phyloP scores from a whole-genome alignment of 495 filamentous ascomycete genomes.

The Durotheca rogersii region DNA sequence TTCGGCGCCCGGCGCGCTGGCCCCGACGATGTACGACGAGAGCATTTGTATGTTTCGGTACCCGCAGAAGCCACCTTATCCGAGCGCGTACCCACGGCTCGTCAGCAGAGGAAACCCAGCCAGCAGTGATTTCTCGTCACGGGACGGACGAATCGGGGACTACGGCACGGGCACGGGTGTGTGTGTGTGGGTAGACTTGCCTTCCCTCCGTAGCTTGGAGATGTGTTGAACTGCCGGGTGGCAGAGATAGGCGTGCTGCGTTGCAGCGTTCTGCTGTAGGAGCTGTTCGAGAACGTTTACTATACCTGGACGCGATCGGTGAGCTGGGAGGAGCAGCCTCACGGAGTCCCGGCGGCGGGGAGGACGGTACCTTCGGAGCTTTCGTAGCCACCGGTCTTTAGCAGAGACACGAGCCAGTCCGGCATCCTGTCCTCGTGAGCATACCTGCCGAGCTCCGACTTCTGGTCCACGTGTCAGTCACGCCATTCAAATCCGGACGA shows the following conservation, averaged over 20 bases:
- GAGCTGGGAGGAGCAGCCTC: slow-evolving; percentile 22
- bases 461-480: slow-evolving; percentile 20
- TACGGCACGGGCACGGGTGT: too few species aligned
- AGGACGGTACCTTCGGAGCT: slow-evolving; percentile 55
- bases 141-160: background rate
- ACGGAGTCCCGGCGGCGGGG: background rate
- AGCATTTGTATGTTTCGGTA: slow-evolving; percentile 98
- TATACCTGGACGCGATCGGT: slow-evolving; percentile 52
- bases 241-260: slow-evolving; percentile 76
- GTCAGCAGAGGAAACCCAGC: background rate
- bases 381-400: slow-evolving; percentile 63
- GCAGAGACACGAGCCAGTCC: slow-evolving; percentile 65
- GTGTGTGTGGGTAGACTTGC: slow-evolving; percentile 29
- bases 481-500: slow-evolving; percentile 1
- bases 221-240: slow-evolving; percentile 75
- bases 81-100: background rate
- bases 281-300: slow-evolving; percentile 72
- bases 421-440: slow-evolving; percentile 91
- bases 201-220: slow-evolving; percentile 74
- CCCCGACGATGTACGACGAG: slow-evolving; percentile 69
- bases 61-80: slow-evolving; percentile 95
- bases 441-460: slow-evolving; percentile 77
- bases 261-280: slow-evolving; percentile 63
- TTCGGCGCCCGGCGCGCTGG: slow-evolving; percentile 56
- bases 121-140: background rate